Conservation (phyloP, 2,329 filamentous ascomycete genomes). For the Trichoderma endophyticum region DNA sequence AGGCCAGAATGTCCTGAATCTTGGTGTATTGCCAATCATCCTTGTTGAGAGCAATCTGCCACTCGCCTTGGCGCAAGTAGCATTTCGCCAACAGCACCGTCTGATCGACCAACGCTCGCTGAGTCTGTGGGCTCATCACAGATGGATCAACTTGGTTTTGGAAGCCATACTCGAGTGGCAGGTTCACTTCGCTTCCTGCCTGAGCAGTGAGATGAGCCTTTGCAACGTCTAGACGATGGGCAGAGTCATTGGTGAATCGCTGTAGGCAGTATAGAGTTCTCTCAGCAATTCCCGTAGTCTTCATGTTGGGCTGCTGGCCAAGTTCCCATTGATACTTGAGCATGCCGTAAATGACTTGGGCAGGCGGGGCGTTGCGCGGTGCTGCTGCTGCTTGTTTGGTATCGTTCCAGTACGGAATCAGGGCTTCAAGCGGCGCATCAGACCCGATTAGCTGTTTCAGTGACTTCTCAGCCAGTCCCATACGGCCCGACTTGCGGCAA, state of each 20-base stretch:
- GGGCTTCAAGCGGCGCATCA: constrained; percentile 58
- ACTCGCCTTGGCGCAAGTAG: constrained; percentile 93
- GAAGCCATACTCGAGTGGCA: constrained; percentile 48
- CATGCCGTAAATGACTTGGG: constrained; percentile 91
- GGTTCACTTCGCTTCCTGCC: constrained; percentile 44
- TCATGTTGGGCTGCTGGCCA: constrained; percentile 57
- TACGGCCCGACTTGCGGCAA: constrained; percentile 91
- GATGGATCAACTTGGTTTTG: constrained; percentile 45
- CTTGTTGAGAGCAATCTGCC: constrained; percentile 81
- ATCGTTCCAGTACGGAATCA: constrained; percentile 59
- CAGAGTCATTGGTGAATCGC: constrained; percentile 59
- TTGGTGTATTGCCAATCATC: constrained; percentile 86
- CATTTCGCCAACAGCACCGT: constrained; percentile 84
- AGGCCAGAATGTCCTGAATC: constrained; percentile 83
- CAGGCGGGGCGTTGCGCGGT: constrained; percentile 53
- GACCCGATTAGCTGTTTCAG: constrained; percentile 83
- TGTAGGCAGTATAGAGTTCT: constrained; percentile 58
- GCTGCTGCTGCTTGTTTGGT: constrained; percentile 24
- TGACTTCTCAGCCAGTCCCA: constrained; percentile 92
- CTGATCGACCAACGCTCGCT: constrained; percentile 56
- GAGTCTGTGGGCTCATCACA: constrained; percentile 47
- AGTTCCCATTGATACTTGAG: constrained; percentile 96
- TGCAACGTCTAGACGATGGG: constrained; percentile 52
- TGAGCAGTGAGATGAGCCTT: constrained; percentile 50
- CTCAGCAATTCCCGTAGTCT: constrained; percentile 46